Base-by-base conservation (phyloP, 495 filamentous ascomycete genomes). In the Aspergillus haitiensis region DNA sequence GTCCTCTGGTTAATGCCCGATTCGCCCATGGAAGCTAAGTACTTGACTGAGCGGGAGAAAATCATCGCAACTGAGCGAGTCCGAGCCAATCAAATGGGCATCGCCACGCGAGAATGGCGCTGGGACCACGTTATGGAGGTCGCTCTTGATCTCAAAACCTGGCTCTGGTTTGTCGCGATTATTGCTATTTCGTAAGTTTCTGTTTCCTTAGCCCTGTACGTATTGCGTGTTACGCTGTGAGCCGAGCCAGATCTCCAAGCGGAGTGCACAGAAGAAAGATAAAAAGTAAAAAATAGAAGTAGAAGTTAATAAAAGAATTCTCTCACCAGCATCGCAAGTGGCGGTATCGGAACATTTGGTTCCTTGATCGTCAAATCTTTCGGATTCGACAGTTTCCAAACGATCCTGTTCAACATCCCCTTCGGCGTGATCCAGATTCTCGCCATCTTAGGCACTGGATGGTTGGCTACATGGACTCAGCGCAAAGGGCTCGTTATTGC, bases 71-170 rank as follows among this genome's bases (percentile, higher is more conserved):
- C 84, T 11, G 77, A 85, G 65, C 74, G 83, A 16, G 72, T 84
- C 16, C 72, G 78, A 4, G 73, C 73, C 5, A 84, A 86, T 51
- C 76, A 84, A 56, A 81, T 80, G 56, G 83, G 83, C 15, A 73
- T 85, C 5, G 74, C 47, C 73, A 81, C 65, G 4, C 54, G 64
- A 18, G 55, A 70, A 46, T 82, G 82, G 63, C 76, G 70, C 49
- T 76, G 78, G 46, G 82, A 86, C 37, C 77, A 79, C 52, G 74
- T 70, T 18, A 77, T 77, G 15, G 81, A 83, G 57, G 72, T 77
- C 7, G 55, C 78, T 0, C 54, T 52, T 45, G 71, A 84, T 63
- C 71, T 75, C 0, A 80, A 80, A 63, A 81, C 69, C 1, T 73
- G 67, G 67, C 45, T 58, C 42, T 66, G 64, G 64, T 71, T 73